Evolutionary conservation across 495 filamentous ascomycete genomes (phyloP).

Genomic region (Lasiosphaeris hirsuta): DNA sequence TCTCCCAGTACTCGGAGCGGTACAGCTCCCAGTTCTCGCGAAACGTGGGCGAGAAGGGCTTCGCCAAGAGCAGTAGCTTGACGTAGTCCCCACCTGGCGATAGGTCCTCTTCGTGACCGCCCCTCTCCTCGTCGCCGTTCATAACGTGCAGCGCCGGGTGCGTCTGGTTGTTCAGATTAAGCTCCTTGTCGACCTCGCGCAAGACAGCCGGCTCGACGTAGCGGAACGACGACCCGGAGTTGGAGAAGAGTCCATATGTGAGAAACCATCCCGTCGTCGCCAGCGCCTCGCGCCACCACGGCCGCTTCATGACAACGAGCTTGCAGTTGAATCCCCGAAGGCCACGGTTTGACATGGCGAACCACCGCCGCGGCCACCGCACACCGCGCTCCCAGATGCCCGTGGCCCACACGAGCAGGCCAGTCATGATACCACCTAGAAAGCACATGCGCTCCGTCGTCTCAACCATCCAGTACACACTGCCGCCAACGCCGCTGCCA

Average conservation of each 20-base stretch:
- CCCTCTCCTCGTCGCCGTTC: slow-evolving; percentile 45
- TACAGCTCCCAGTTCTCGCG: slow-evolving; percentile 97
- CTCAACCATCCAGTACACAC: slow-evolving; percentile 93
- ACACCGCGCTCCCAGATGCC: slow-evolving; percentile 94
- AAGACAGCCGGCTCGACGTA: slow-evolving; percentile 57
- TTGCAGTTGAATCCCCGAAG: slow-evolving; percentile 92
- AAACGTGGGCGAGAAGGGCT: slow-evolving; percentile 91
- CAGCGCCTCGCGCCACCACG: slow-evolving; percentile 75
- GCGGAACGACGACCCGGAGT: slow-evolving; percentile 61
- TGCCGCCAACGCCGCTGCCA: slow-evolving; percentile 83
- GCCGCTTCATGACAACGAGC: slow-evolving; percentile 79
- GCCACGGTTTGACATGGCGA: slow-evolving; percentile 82
- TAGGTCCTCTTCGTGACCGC: slow-evolving; percentile 78
- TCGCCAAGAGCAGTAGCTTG: slow-evolving; percentile 85
- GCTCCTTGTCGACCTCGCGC: slow-evolving; percentile 49
- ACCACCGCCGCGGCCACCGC: slow-evolving; percentile 89
- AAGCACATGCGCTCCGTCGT: slow-evolving; percentile 83
- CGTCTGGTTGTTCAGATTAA: slow-evolving; percentile 36
- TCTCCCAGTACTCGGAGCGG: slow-evolving; percentile 91
- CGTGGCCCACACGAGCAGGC: slow-evolving; percentile 82
- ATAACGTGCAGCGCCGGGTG: slow-evolving; percentile 43
- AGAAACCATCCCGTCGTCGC: slow-evolving; percentile 70
- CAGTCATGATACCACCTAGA: slow-evolving; percentile 80
- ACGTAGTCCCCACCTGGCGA: slow-evolving; percentile 86
- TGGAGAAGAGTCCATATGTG: slow-evolving; percentile 68